Conservation (phyloP, 768 basidiomycete species). For the Suillus fuscotomentosus region DNA sequence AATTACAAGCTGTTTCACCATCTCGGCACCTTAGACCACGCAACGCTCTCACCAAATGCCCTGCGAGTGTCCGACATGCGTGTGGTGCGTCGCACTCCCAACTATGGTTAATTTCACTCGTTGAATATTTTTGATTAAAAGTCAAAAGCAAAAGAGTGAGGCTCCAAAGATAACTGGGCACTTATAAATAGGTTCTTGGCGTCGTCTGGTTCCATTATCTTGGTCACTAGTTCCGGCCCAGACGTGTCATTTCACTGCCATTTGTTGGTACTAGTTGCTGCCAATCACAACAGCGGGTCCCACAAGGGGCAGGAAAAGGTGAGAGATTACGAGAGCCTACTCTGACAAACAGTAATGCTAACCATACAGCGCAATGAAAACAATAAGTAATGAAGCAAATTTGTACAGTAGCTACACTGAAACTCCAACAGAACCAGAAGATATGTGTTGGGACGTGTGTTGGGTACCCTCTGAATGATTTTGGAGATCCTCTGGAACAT, state of each 20-base stretch:
- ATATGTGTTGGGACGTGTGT: slow-evolving; percentile 3
- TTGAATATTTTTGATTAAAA: not conserved
- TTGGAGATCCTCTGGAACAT: slow-evolving; percentile 26
- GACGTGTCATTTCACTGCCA: slow-evolving; percentile 4
- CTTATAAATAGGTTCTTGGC: not conserved
- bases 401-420: slow-evolving; percentile 13
- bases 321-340: slow-evolving; percentile 6
- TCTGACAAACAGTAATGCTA: slow-evolving; percentile 6
- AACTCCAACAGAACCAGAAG: not conserved
- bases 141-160: not conserved
- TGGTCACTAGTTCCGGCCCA: not conserved
- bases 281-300: not conserved
- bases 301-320: slow-evolving; percentile 2
- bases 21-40: no score
- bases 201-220: not conserved
- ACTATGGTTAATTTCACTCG: not conserved
- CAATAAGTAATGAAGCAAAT: slow-evolving; percentile 11
- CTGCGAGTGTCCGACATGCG: not conserved
- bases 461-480: slow-evolving; percentile 18
- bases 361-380: slow-evolving; percentile 3
- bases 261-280: not conserved
- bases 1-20: not conserved
- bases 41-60: not conserved
- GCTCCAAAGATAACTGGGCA: not conserved
- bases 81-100: not conserved